Conservation (phyloP, 306 rosid genomes). For the Fragaria iinumae region DNA sequence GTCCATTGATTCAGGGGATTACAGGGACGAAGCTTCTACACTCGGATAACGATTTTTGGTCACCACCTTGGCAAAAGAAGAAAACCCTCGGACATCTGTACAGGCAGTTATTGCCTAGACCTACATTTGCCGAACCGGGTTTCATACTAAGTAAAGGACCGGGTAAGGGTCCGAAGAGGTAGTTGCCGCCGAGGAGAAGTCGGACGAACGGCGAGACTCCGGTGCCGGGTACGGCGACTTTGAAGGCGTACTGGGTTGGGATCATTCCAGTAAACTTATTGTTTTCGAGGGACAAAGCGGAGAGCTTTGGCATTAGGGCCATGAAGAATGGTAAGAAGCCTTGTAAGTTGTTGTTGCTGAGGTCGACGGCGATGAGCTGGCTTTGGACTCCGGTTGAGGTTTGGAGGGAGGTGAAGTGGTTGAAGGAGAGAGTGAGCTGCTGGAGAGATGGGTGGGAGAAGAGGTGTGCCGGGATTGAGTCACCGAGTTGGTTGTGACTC, state of each 20-base stretch:
- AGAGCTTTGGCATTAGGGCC: conserved; percentile 62
- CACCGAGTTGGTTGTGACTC: conserved; percentile 54
- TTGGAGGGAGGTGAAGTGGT: conserved; percentile 48
- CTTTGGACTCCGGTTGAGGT: conserved; percentile 20
- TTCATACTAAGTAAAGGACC: conserved; percentile 45
- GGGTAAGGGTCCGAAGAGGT: conserved; percentile 69
- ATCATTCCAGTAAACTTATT: conserved; percentile 66
- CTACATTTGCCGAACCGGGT: conserved; percentile 63
- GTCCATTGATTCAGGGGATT: conserved; percentile 39
- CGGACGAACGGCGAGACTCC: conserved; percentile 59
- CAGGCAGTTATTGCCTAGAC: conserved; percentile 61
- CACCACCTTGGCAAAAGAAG: conserved; percentile 78
- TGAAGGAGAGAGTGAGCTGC: conserved; percentile 68
- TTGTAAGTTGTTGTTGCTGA: conserved; percentile 56
- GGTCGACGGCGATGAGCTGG: conserved; percentile 62
- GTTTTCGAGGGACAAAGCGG: conserved; percentile 71
- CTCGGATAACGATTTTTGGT: conserved; percentile 44
- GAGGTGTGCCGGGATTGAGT: conserved; percentile 44
- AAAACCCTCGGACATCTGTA: conserved; percentile 62
- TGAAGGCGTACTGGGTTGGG: conserved; percentile 70
- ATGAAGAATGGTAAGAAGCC: conserved; percentile 62
- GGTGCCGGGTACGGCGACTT: conserved; percentile 41
- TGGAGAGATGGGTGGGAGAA: conserved; percentile 66
- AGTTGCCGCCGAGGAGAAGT: conserved; percentile 67
- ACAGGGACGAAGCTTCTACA: conserved; percentile 46